Conservation (phyloP, 1,284 basidiomycete genomes). For the Austroboletus niveus region DNA sequence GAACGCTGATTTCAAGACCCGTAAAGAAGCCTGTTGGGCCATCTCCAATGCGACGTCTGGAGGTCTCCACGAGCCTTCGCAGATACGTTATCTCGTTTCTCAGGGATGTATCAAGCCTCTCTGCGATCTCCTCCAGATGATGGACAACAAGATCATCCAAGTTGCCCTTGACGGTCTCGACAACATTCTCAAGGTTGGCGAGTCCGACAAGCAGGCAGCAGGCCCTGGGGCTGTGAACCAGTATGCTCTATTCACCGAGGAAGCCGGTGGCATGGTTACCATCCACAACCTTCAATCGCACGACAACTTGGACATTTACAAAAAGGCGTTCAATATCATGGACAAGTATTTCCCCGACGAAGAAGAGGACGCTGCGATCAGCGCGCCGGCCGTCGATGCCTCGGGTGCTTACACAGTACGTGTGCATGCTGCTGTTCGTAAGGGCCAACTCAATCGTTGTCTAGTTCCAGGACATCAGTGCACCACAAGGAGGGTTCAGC, state of each 20-base stretch:
- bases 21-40: slow-evolving; percentile 99
- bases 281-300: slow-evolving; percentile 99
- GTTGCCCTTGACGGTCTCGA: slow-evolving; percentile 96
- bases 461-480: slow-evolving; percentile 80
- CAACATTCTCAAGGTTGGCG: slow-evolving; percentile 98
- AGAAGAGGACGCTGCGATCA: slow-evolving; percentile 80
- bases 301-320: slow-evolving; percentile 99
- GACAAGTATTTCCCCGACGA: slow-evolving; percentile 93
- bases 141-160: slow-evolving; percentile 99
- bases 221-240: slow-evolving; percentile 88
- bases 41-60: slow-evolving; percentile 99
- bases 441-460: slow-evolving; percentile 11
- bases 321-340: slow-evolving; percentile 99
- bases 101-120: slow-evolving; percentile 99
- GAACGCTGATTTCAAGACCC: slow-evolving; percentile 98
- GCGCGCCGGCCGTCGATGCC: slow-evolving; percentile 81
- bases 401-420: slow-evolving; percentile 88
- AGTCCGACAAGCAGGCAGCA: slow-evolving; percentile 87
- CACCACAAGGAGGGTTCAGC: slow-evolving; percentile 93
- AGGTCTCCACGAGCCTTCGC: slow-evolving; percentile 93
- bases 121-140: slow-evolving; percentile 93
- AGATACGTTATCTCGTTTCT: slow-evolving; percentile 96
- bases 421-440: slow-evolving; percentile 17
- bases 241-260: slow-evolving; percentile 94
- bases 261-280: slow-evolving; percentile 97